Conservation (phyloP, 2,329 filamentous ascomycete genomes). For the Fusarium circinatum region DNA sequence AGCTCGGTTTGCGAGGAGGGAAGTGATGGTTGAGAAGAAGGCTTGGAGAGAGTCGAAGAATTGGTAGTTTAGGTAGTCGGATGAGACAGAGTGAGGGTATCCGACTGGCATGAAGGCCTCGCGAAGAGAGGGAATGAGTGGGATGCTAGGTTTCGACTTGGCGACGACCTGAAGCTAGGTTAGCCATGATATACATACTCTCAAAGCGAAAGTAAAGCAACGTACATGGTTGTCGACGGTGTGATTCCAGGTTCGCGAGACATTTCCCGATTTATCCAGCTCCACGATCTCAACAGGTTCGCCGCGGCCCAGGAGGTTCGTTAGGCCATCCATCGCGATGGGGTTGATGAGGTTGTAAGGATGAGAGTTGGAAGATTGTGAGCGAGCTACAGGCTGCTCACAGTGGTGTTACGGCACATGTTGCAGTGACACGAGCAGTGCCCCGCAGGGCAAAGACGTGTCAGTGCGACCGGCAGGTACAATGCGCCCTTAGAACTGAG, state of each 20-base stretch:
- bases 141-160: conserved; percentile 35
- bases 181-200: background rate
- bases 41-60: conserved; percentile 82
- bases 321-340: conserved; percentile 35
- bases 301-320: conserved; percentile 38
- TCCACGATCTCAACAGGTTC: conserved; percentile 49
- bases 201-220: background rate
- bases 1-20: conserved; percentile 82
- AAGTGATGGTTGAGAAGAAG: conserved; percentile 84
- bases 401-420: background rate
- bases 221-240: conserved; percentile 40
- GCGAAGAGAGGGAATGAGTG: conserved; percentile 43
- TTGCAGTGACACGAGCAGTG: conserved; percentile 1
- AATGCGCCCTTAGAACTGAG: background rate
- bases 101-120: conserved; percentile 83
- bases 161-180: conserved; percentile 36
- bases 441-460: conserved; percentile 2
- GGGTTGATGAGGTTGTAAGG: background rate
- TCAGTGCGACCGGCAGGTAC: background rate
- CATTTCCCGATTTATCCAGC: conserved; percentile 52
- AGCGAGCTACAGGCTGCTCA: background rate
- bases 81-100: conserved; percentile 87
- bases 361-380: background rate
- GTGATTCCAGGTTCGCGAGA: conserved; percentile 51
- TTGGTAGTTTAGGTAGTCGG: conserved; percentile 82